Evolutionary conservation across 352 stramenopile genomes (phyloP).

Genomic region (Phytophthora nicotianae): DNA sequence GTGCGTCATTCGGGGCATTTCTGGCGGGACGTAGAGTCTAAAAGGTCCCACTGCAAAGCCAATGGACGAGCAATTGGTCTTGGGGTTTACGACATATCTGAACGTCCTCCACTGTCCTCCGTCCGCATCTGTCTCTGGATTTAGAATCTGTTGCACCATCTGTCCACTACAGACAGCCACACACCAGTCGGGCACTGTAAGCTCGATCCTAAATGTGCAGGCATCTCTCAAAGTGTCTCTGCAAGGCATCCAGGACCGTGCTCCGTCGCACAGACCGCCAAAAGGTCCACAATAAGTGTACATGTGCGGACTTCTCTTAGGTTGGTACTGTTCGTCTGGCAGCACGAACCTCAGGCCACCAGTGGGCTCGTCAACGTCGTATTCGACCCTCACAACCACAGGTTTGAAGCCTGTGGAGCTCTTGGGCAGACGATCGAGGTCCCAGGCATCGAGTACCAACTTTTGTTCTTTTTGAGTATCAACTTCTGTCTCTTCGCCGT

Average conservation of each 20-base stretch:
- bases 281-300: conserved; percentile 88
- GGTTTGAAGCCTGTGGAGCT: conserved; percentile 77
- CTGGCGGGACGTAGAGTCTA: conserved; percentile 67
- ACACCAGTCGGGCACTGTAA: conserved; percentile 83
- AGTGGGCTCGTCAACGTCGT: conserved; percentile 72
- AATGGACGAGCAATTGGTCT: conserved; percentile 83
- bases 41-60: conserved; percentile 86
- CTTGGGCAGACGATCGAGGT: conserved; percentile 67
- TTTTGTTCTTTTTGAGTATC: conserved; percentile 33
- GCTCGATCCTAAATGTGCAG: conserved; percentile 75
- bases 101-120: conserved; percentile 67
- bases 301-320: conserved; percentile 81
- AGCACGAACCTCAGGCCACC: conserved; percentile 77
- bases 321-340: conserved; percentile 65
- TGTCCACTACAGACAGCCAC: conserved; percentile 83
- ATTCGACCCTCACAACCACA: conserved; percentile 76
- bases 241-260: conserved; percentile 87
- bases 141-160: conserved; percentile 85
- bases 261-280: conserved; percentile 80
- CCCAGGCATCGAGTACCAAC: conserved; percentile 67
- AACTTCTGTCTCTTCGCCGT: conserved; percentile 45
- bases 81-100: conserved; percentile 78
- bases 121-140: conserved; percentile 48
- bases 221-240: conserved; percentile 74
- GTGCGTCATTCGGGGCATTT: conserved; percentile 86